phyloP scores from a whole-genome alignment of 2,329 filamentous ascomycete genomes.

The Ophiostoma piceae region DNA sequence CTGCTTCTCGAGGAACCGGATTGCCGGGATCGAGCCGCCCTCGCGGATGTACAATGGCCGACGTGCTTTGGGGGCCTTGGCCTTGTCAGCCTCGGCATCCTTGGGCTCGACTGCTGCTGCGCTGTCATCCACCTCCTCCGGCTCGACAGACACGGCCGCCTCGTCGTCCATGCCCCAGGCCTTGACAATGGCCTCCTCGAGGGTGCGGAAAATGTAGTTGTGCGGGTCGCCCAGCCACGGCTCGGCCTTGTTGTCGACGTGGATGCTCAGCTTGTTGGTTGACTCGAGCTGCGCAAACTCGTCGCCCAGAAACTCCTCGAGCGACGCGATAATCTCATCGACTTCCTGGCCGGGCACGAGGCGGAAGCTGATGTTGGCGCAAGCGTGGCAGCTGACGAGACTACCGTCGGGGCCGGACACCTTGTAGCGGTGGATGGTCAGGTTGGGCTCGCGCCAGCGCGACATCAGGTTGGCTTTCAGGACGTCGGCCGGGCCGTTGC shows the following conservation, averaged over 20 bases:
- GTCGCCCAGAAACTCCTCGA: conserved; percentile 62
- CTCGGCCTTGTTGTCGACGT: conserved; percentile 88
- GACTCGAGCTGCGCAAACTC: conserved; percentile 72
- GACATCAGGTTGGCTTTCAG: conserved; percentile 84
- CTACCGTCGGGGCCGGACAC: conserved; percentile 89
- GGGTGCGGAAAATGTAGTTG: conserved; percentile 83
- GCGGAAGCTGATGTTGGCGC: conserved; percentile 80
- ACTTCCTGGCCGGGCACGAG: conserved; percentile 92
- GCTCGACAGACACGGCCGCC: background rate
- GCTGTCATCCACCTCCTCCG: background rate
- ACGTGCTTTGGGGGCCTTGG: conserved; percentile 33
- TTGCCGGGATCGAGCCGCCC: conserved; percentile 90
- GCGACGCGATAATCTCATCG: conserved; percentile 62
- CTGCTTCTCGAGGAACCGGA: conserved; percentile 89
- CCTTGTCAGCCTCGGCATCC: background rate
- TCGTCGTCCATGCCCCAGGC: conserved; percentile 63
- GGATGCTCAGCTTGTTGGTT: conserved; percentile 72
- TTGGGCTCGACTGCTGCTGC: background rate
- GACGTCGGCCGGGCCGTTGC: conserved; percentile 53
- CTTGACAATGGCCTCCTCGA: conserved; percentile 77
- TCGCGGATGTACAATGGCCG: conserved; percentile 91
- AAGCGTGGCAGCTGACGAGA: conserved; percentile 84
- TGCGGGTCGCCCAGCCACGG: conserved; percentile 91
- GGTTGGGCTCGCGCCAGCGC: conserved; percentile 87
- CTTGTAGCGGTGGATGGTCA: conserved; percentile 90